Conservation (phyloP, 768 basidiomycete genomes). For the Bullera alba region DNA sequence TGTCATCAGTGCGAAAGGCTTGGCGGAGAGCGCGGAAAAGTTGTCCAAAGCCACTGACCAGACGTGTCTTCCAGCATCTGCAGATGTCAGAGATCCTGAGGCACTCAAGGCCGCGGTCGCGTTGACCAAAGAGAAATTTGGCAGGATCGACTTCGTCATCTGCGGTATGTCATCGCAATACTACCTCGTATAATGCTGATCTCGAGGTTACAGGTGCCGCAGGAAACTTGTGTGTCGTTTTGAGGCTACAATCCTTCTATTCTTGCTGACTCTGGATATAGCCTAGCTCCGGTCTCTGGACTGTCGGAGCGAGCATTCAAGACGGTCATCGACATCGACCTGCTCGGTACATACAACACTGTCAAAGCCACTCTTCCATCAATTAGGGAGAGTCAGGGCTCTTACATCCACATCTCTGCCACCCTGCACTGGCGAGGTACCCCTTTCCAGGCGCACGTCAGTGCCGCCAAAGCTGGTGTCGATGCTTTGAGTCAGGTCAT, state of each 20-base stretch:
- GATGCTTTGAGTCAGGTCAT: slow-evolving; percentile 80
- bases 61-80: slow-evolving; percentile 64
- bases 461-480: slow-evolving; percentile 88
- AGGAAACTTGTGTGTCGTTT: slow-evolving; percentile 65
- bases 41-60: slow-evolving; percentile 64
- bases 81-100: slow-evolving; percentile 73
- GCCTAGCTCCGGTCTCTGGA: slow-evolving; percentile 69
- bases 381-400: slow-evolving; percentile 63
- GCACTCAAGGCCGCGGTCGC: slow-evolving; percentile 68
- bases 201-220: slow-evolving; percentile 62
- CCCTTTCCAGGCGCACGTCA: slow-evolving; percentile 86
- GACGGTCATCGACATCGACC: slow-evolving; percentile 90
- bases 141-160: slow-evolving; percentile 88
- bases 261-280: slow-evolving; percentile 1
- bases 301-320: slow-evolving; percentile 85
- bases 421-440: slow-evolving; percentile 65
- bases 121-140: slow-evolving; percentile 66
- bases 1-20: slow-evolving; percentile 58
- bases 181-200: neutral
- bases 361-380: slow-evolving; percentile 81
- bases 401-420: slow-evolving; percentile 83
- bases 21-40: slow-evolving; percentile 62
- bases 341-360: slow-evolving; percentile 87
- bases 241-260: neutral
- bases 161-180: slow-evolving; percentile 56